Evolutionary conservation across 2,329 filamentous ascomycete species (phyloP).

Genomic region (Westerdykella sp.): DNA sequence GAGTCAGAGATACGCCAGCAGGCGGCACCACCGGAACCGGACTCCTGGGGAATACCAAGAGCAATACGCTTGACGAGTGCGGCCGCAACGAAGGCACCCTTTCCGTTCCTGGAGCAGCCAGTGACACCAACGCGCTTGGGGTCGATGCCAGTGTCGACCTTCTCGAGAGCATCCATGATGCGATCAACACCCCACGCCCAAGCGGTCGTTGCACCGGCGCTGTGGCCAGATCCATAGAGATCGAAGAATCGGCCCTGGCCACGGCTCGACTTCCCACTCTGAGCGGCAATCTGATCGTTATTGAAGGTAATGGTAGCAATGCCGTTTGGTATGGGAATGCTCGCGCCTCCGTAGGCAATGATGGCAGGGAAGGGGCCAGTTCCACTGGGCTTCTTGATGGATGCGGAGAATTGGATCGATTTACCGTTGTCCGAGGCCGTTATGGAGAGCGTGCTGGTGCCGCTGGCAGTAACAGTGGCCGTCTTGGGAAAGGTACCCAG

Average conservation of each 20-base stretch:
- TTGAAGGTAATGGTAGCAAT: constrained; percentile 55
- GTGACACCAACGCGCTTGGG: constrained; percentile 47
- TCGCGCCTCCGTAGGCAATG: constrained; percentile 51
- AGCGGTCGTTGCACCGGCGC: constrained; percentile 53
- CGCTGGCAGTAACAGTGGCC: constrained; percentile 25
- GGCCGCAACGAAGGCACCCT: constrained; percentile 57
- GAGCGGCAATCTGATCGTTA: constrained; percentile 53
- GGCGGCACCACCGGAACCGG: constrained; percentile 54
- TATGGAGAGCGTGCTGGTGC: constrained; percentile 31
- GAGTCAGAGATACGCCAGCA: constrained; percentile 50
- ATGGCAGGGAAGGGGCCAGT: constrained; percentile 51
- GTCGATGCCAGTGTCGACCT: constrained; percentile 43
- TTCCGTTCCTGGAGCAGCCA: constrained; percentile 59
- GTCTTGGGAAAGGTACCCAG: constrained; percentile 36
- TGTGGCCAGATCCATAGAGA: constrained; percentile 51
- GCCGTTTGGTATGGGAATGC: constrained; percentile 49
- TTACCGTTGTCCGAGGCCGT: constrained; percentile 30
- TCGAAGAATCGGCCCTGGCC: constrained; percentile 56
- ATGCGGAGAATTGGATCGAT: constrained; percentile 33
- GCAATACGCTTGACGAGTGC: constrained; percentile 55
- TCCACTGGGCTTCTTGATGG: constrained; percentile 37
- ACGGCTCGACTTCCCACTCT: constrained; percentile 42
- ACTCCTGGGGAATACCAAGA: constrained; percentile 58
- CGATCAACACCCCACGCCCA: constrained; percentile 60
- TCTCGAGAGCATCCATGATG: constrained; percentile 55